phyloP scores from a whole-genome alignment of 306 rosid species.

The Sechiopsis laciniata region DNA sequence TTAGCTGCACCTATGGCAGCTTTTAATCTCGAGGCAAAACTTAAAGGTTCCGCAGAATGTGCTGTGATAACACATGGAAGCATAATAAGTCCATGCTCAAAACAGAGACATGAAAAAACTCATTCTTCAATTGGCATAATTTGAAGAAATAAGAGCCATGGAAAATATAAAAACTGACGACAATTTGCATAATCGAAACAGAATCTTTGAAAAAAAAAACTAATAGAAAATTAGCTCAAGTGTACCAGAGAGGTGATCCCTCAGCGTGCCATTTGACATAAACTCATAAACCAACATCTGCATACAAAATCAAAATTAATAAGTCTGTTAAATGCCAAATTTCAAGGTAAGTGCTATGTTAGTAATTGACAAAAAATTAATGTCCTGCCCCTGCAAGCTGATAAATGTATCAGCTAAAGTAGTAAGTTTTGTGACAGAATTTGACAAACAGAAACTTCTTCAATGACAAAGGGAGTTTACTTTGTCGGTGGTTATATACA shows the following conservation, averaged over 20 bases:
- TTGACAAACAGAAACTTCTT: not conserved
- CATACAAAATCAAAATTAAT: slow-evolving; percentile 31
- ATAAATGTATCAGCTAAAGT: not conserved
- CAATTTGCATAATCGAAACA: not conserved
- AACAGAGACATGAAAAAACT: slow-evolving; percentile 3
- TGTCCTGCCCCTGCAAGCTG: not conserved
- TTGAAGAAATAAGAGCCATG: not conserved
- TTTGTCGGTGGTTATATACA: no score
- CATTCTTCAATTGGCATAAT: not conserved
- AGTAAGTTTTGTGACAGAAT: not conserved
- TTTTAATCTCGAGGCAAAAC: slow-evolving; percentile 64
- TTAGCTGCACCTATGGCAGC: slow-evolving; percentile 76
- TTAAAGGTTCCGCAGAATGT: slow-evolving; percentile 45
- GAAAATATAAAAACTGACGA: not conserved
- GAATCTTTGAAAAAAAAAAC: not conserved
- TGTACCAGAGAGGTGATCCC: slow-evolving; percentile 92
- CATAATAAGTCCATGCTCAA: not conserved
- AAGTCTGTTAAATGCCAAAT: slow-evolving; percentile 24
- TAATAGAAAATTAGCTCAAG: not conserved
- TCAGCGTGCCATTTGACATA: slow-evolving; percentile 77
- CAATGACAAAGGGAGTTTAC: no score
- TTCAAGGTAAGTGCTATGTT: not conserved
- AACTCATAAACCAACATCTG: slow-evolving; percentile 96
- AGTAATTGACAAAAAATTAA: not conserved
- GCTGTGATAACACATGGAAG: slow-evolving; percentile 36